Evolutionary conservation across 805 yeast genomes (phyloP).

Genomic region (Metschnikowia santaceciliae): DNA sequence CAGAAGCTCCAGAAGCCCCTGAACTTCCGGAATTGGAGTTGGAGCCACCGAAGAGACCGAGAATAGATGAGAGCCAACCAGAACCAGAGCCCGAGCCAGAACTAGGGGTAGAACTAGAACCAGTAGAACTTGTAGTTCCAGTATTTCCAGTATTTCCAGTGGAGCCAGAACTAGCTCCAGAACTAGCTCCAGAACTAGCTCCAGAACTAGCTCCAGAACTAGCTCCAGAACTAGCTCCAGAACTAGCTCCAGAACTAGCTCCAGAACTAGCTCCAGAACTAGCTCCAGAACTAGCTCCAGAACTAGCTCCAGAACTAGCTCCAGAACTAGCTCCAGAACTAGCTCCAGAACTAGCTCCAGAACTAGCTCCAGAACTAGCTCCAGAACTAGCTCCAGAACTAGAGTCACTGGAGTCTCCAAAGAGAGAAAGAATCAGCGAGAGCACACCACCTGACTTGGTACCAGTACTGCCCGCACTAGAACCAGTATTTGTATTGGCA

Average conservation of each 20-base stretch:
- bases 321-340: no score
- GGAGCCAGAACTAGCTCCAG: not conserved
- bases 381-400: not conserved
- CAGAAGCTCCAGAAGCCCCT: not conserved
- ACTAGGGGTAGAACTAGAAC: not conserved
- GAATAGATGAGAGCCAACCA: no score
- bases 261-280: no score
- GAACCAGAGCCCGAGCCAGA: not conserved
- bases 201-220: no score
- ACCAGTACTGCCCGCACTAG: not conserved
- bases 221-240: no score
- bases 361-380: not conserved
- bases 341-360: no score
- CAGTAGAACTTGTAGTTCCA: not conserved
- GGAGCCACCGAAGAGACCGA: not conserved
- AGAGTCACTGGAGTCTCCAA: slow-evolving; percentile 4
- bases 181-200: not conserved
- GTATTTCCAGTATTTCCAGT: not conserved
- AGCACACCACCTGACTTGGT: slow-evolving; percentile 3
- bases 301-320: no score
- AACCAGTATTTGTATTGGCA: not conserved
- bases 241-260: no score
- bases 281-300: no score
- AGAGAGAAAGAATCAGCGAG: slow-evolving; percentile 3
- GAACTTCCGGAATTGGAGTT: not conserved